phyloP scores from a whole-genome alignment of 2,329 filamentous ascomycete species.

The Beauveria scarabaeidicola region DNA sequence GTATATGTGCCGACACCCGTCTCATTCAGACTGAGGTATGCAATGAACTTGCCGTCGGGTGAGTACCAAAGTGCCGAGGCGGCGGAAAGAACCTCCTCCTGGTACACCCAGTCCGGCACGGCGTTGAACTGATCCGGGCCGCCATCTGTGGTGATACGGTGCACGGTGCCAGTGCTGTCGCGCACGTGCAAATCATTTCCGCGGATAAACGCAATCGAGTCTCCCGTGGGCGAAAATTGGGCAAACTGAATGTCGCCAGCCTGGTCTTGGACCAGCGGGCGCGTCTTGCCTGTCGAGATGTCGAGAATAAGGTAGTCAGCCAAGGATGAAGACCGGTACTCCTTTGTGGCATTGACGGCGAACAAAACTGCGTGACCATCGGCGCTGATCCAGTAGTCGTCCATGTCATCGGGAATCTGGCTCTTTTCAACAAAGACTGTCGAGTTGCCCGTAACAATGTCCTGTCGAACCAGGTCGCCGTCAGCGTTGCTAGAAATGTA shows the following conservation, averaged over 20 bases:
- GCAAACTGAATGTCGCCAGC: conserved; percentile 60
- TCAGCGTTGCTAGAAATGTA: conserved; percentile 45
- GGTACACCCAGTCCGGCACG: conserved; percentile 75
- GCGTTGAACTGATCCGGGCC: conserved; percentile 55
- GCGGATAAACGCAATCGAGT: conserved; percentile 58
- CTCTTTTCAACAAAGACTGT: conserved; percentile 49
- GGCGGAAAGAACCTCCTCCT: conserved; percentile 52
- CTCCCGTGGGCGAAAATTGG: conserved; percentile 47
- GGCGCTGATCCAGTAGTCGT: conserved; percentile 53
- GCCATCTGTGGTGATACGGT: conserved; percentile 51
- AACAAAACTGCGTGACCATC: conserved; percentile 52
- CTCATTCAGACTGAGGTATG: conserved; percentile 83
- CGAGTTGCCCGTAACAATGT: conserved; percentile 47
- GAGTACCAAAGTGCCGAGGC: conserved; percentile 91
- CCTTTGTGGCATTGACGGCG: conserved; percentile 57
- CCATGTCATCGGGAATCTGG: conserved; percentile 45
- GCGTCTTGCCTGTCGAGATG: conserved; percentile 44
- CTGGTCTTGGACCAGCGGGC: conserved; percentile 50
- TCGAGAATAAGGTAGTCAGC: conserved; percentile 59
- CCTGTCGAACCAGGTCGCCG: conserved; percentile 50
- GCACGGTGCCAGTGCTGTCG: conserved; percentile 39
- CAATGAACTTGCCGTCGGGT: conserved; percentile 73
- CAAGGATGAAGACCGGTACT: conserved; percentile 61
- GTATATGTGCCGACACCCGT: conserved; percentile 59
- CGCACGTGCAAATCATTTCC: conserved; percentile 55